phyloP scores from a whole-genome alignment of 495 filamentous ascomycete species.

The Neurospora sp. region DNA sequence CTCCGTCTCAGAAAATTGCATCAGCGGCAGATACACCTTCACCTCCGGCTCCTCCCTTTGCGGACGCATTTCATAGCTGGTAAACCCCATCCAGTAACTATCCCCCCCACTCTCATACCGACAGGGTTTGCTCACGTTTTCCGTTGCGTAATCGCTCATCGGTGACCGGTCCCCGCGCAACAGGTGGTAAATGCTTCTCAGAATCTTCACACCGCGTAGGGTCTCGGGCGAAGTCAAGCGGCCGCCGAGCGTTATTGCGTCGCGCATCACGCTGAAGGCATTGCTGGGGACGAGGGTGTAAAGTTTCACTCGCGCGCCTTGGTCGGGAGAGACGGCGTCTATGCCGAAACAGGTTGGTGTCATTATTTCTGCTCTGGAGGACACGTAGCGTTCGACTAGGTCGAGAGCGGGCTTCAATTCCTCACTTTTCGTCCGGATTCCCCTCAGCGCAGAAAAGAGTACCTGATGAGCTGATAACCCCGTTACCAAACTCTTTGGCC shows the following conservation, averaged over 20 bases:
- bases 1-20: neutral
- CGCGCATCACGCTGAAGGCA: neutral
- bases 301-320: neutral
- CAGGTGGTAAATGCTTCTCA: neutral
- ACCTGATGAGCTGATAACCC: neutral
- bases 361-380: neutral
- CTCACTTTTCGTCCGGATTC: accelerated
- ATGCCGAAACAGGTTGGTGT: neutral
- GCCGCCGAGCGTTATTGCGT: neutral
- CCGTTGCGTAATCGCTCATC: neutral
- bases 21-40: neutral
- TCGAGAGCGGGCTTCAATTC: neutral
- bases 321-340: neutral
- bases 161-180: neutral
- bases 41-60: neutral
- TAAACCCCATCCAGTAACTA: neutral
- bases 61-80: neutral
- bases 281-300: neutral
- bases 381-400: neutral
- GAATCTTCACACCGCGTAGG: neutral
- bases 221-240: neutral
- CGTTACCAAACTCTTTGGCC: neutral
- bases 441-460: accelerated
- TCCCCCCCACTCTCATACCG: neutral
- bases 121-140: neutral